phyloP scores from a whole-genome alignment of 2,329 filamentous ascomycete genomes.

The Ceratocystis diversiconidia region DNA sequence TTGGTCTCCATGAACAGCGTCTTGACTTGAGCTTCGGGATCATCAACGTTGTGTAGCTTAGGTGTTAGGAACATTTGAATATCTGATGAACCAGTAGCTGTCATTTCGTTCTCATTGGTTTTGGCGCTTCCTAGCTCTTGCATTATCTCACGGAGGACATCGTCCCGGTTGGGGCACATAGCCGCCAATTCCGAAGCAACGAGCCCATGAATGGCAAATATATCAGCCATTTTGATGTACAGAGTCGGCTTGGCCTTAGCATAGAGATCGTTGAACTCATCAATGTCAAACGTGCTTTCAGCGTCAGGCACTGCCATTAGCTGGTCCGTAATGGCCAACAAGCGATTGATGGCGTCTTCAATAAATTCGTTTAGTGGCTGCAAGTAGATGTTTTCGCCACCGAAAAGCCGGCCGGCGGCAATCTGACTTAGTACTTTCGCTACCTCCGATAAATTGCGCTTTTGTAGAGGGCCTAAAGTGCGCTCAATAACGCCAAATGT shows the following conservation, averaged over 20 bases:
- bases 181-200: conserved; percentile 63
- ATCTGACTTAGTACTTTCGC: conserved; percentile 85
- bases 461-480: conserved; percentile 76
- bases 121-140: conserved; percentile 91
- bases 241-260: conserved; percentile 90
- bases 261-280: conserved; percentile 97
- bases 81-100: conserved; percentile 71
- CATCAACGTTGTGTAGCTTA: conserved; percentile 77
- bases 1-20: conserved; percentile 97
- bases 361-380: conserved; percentile 91
- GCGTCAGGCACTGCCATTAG: conserved; percentile 75
- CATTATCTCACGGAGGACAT: conserved; percentile 79
- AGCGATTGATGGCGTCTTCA: conserved; percentile 65
- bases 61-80: conserved; percentile 84
- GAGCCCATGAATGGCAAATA: conserved; percentile 88
- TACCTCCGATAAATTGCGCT: conserved; percentile 80
- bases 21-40: conserved; percentile 86
- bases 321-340: conserved; percentile 60
- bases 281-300: conserved; percentile 89
- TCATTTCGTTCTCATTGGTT: conserved; percentile 88
- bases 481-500: conserved; percentile 87
- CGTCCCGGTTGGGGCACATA: conserved; percentile 69
- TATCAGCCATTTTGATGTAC: conserved; percentile 98
- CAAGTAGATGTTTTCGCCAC: conserved; percentile 86
- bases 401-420: conserved; percentile 76